Evolutionary conservation across 1,139 yeast species (phyloP).

Genomic region (Kurtzmaniella quercitrusa): DNA sequence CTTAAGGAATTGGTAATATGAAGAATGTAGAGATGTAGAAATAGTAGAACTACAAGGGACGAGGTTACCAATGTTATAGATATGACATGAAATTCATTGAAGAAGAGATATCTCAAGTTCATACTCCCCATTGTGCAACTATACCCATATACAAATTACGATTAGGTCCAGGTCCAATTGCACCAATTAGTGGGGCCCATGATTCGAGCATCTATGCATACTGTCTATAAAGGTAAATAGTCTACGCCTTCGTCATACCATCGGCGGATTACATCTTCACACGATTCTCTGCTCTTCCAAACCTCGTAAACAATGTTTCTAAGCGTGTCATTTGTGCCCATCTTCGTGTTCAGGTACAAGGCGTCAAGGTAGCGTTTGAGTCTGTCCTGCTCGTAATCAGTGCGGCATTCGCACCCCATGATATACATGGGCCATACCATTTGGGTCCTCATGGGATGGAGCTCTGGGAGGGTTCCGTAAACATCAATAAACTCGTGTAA

Average conservation of each 20-base stretch:
- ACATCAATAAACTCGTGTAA: conserved; percentile 43
- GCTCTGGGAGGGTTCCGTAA: conserved; percentile 38
- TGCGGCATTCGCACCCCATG: conserved; percentile 38
- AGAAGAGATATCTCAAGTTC: too few relatives aligned
- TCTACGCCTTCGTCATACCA: conserved; percentile 49
- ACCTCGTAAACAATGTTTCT: conserved; percentile 35
- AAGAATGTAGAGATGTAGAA: not conserved
- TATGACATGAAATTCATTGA: too few relatives aligned
- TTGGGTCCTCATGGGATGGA: conserved; percentile 47
- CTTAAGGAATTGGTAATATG: conserved; percentile 1
- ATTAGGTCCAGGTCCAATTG: too few relatives aligned
- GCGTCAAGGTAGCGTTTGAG: conserved; percentile 31
- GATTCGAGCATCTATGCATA: too few relatives aligned
- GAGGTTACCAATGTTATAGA: not conserved
- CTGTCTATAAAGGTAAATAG: conserved; percentile 36
- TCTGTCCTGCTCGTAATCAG: conserved; percentile 21
- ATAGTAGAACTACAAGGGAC: not conserved
- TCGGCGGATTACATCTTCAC: conserved; percentile 38
- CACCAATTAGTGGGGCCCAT: too few relatives aligned
- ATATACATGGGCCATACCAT: conserved; percentile 60
- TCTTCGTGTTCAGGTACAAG: conserved; percentile 43
- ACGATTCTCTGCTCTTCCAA: conserved; percentile 34
- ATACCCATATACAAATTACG: too few relatives aligned
- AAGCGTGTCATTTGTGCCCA: conserved; percentile 46
- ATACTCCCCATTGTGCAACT: too few relatives aligned